Evolutionary conservation across 2,329 filamentous ascomycete genomes (phyloP).

Genomic region (Cladophialophora exuberans): DNA sequence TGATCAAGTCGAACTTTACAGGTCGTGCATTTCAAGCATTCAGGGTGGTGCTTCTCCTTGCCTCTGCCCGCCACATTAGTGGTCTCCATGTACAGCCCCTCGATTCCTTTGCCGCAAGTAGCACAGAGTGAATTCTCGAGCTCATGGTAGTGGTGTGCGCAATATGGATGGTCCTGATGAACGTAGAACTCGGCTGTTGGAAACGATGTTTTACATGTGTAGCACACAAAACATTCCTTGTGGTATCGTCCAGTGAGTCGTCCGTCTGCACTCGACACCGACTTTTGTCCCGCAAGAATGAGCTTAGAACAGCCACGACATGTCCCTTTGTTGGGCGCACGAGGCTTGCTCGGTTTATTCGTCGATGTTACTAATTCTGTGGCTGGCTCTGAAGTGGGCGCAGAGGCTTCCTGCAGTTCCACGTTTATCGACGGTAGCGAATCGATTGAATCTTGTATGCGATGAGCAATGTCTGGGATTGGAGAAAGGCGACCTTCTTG

Average conservation of each 20-base stretch:
- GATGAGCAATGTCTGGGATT: conserved; percentile 19
- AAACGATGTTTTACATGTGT: conserved; percentile 79
- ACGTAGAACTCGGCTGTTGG: conserved; percentile 91
- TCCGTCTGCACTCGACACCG: conserved; percentile 89
- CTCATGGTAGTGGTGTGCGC: conserved; percentile 88
- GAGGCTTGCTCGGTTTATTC: conserved; percentile 11
- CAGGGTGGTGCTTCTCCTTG: conserved; percentile 76
- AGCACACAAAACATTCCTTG: conserved; percentile 91
- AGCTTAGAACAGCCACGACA: conserved; percentile 80
- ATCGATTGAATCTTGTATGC: conserved; percentile 13
- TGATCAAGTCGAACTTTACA: conserved; percentile 75
- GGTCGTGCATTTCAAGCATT: conserved; percentile 78
- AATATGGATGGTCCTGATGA: conserved; percentile 82
- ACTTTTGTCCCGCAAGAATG: conserved; percentile 76
- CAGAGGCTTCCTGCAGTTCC: conserved; percentile 7
- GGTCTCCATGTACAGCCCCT: conserved; percentile 91
- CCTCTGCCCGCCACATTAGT: conserved; percentile 48
- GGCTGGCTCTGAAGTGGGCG: conserved; percentile 1
- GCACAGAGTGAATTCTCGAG: conserved; percentile 85
- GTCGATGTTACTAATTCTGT: too few species aligned
- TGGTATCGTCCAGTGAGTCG: conserved; percentile 91
- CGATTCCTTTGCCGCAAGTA: conserved; percentile 80
- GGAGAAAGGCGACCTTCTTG: conserved; percentile 45
- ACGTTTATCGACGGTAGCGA: conserved; percentile 22
- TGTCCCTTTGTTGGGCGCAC: conserved; percentile 60